Evolutionary conservation across 148 eudicot genomes (phyloP), one percentile per base, ranked within the genome.

Genomic region (Arbutus unedo): DNA sequence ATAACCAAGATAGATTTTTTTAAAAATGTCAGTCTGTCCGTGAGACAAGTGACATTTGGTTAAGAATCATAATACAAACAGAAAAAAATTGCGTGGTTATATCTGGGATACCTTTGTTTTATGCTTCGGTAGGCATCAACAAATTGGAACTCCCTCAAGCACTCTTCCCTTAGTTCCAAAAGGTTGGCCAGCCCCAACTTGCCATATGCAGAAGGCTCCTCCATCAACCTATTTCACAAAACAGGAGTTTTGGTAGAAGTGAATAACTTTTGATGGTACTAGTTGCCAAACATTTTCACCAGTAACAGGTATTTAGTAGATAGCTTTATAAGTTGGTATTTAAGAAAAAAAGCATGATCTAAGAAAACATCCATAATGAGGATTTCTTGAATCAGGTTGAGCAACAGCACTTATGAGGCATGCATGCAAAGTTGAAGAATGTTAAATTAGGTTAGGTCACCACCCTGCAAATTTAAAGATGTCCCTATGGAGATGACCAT

Each of bases 141-240:
- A 88, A 96, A 96, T 64, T 96, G 91, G 82, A 96, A 96, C 85
- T 96, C 99, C 85, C 99, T 89, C 92, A 96, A 88, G 84, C 99
- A 96, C 82, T 96, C 99, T 87, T 96, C 99, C 90, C 99, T 91
- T 50, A 94, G 83, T 87, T 94, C 99, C 87, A 96, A 88, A 86
- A 96, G 99, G 85, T 96, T 91, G 80, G 99, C 99, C 73, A 96
- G 89, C 80, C 99, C 99, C 82, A 96, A 83, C 81, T 96, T 96
- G 77, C 99, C 99, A 83, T 96, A 96, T 51, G 99, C 99, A 82
- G 98, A 97, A 81, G 99, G 99, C 78, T 96, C 99, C 87, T 96
- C 99, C 93, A 90, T 94, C 92, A 96, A 92, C 88, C 99, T 96
- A 85, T 81, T 74, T 48, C 73, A 78, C 50, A 79, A 60, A 71